These are phyloP conservation scores for Glebionis coronaria DNA, from an alignment of 129 eudicot species.

Conservation along the genomic window DNA sequence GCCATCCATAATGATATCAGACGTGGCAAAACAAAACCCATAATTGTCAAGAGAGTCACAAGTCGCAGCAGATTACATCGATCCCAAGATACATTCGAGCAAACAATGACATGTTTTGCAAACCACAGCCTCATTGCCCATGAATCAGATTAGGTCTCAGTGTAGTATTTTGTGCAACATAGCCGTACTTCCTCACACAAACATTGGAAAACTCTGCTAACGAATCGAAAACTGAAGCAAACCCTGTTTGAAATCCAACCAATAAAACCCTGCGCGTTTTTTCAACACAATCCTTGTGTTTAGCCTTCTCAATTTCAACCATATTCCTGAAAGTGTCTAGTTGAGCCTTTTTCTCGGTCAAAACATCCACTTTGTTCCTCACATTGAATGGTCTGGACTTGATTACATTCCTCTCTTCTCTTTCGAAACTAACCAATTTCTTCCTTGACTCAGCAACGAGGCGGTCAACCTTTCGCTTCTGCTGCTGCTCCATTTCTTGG, in stretches of 20 bases:
- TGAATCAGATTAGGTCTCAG: constrained; percentile 5
- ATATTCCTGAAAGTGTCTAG: constrained; percentile 26
- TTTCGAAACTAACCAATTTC: constrained; percentile 24
- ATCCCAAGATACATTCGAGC: constrained; percentile 1
- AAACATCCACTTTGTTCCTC: constrained; percentile 24
- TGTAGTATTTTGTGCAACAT: constrained; percentile 24
- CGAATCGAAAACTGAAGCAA: constrained; percentile 51
- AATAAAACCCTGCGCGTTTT: constrained; percentile 31
- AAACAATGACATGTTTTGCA: constrained; percentile 11
- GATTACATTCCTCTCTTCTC: constrained; percentile 35
- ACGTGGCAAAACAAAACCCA: not conserved
- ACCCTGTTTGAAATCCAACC: constrained; percentile 43
- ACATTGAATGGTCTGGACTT: constrained; percentile 13
- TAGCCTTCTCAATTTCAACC: constrained; percentile 44
- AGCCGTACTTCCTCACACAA: constrained; percentile 38
- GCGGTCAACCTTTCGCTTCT: constrained; percentile 45
- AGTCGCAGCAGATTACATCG: not conserved
- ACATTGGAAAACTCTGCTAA: constrained; percentile 40
- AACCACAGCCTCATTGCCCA: constrained; percentile 10
- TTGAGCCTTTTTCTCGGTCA: constrained; percentile 32
- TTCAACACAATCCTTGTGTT: constrained; percentile 33
- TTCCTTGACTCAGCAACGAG: constrained; percentile 36
- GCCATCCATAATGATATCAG: not conserved
- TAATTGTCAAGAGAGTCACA: not conserved
- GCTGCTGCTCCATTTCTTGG: constrained; percentile 49